These are phyloP conservation scores for Heritiera littoralis DNA, from an alignment of 345 rosid genomes.

Conservation along the genomic window DNA sequence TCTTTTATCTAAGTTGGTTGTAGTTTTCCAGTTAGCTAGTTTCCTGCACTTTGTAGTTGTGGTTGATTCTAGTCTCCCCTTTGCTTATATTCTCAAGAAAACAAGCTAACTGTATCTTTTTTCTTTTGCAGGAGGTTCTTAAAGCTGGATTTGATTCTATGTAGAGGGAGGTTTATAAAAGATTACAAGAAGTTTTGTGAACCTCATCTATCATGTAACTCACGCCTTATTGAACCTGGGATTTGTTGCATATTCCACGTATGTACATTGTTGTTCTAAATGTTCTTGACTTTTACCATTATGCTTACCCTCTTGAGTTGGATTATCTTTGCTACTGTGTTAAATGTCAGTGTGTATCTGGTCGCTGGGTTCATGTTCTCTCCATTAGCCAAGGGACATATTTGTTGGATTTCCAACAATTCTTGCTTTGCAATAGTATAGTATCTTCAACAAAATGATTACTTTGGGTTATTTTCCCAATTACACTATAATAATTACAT, in stretches of 20 bases:
- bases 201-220: neutral
- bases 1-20: neutral
- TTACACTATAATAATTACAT: neutral
- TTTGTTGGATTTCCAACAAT: neutral
- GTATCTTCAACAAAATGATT: neutral
- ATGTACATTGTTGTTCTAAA: constrained; percentile 1
- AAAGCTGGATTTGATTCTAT: constrained; percentile 4
- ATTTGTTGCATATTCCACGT: neutral
- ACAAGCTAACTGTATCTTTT: neutral
- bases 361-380: neutral
- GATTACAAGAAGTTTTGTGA: neutral
- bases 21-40: neutral
- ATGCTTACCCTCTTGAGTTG: neutral
- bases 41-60: neutral
- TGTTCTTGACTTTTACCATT: neutral
- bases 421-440: neutral
- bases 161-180: constrained; percentile 13
- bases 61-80: neutral
- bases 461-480: neutral
- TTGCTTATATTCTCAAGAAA: neutral
- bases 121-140: constrained; percentile 4
- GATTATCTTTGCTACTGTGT: neutral
- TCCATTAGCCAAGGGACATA: neutral
- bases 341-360: neutral
- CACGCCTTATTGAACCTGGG: neutral